Base-by-base conservation (phyloP, 2,329 filamentous ascomycete genomes). In the Exophiala sideris region DNA sequence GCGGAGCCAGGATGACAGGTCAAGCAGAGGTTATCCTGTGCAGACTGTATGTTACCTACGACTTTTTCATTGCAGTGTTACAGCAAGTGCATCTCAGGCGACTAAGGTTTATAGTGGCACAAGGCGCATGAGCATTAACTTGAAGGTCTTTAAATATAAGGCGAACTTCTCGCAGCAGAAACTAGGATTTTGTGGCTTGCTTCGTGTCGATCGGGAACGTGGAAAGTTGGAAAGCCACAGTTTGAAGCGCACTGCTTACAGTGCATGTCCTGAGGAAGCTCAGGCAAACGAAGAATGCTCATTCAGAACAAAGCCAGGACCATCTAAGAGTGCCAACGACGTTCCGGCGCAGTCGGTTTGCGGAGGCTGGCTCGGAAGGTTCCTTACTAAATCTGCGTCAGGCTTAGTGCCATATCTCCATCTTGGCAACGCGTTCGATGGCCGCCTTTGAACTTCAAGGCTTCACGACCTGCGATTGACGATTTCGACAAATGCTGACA, bases 401-500 rank as follows among this genome's bases (percentile, higher is more conserved):
- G 49, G 49, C 11, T 45, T 54, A 54, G 46, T 33, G 40, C 46
- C n/a, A 29, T 45, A 40, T 29, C 24, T 33, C 46, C 12, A 41
- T 50, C 48, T 33, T 34, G 48, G 32, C 29, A 33, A 39, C 52
- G 52, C 46, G 52, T 54, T 49, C 46, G 38, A 34, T 18, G 52
- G 45, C 34, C 38, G 52, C 52, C 52, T 54, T 54, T 42, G 40
- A 46, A 33, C 33, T 50, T 24, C 29, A 49, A 36, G 5, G 46
- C 46, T 10, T n/a, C 24, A 16, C 14, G 35, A 34, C 20, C 16
- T 36, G 29, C 33, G 24, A 49, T 29, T 29, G 20, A 33, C 33
- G 33, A 3, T 21, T 35, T 29, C 45, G 11, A 42, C 34, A 14
- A 41, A 16, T 29, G 5, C 24, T 29, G 18, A 45, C 18, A 50